Conservation (phyloP, 2,329 filamentous ascomycete genomes). For the Lasiodiplodia citricola region DNA sequence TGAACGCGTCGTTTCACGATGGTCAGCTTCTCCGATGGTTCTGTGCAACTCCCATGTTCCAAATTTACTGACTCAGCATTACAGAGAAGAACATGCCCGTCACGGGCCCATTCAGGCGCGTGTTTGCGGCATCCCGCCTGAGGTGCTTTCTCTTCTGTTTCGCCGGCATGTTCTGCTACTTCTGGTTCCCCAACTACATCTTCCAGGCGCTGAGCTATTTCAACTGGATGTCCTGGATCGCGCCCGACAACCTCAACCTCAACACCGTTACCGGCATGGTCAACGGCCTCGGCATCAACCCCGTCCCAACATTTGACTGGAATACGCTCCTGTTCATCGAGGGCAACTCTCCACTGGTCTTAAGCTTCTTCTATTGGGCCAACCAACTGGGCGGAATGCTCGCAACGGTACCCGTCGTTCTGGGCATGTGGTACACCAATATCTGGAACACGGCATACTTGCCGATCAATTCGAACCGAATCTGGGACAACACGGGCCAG, state of each 20-base stretch:
- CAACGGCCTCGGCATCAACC: conserved; percentile 70
- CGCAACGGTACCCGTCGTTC: conserved; percentile 35
- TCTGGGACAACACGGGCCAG: conserved; percentile 42
- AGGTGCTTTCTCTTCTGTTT: conserved; percentile 65
- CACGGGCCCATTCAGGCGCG: conserved; percentile 55
- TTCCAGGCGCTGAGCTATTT: conserved; percentile 73
- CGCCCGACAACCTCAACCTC: conserved; percentile 68
- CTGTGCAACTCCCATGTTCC: conserved; percentile 35
- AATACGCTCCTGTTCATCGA: conserved; percentile 49
- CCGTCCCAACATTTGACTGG: conserved; percentile 75
- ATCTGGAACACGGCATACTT: conserved; percentile 41
- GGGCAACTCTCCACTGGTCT: conserved; percentile 37
- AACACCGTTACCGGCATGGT: conserved; percentile 76
- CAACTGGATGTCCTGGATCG: conserved; percentile 70
- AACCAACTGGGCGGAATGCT: conserved; percentile 41
- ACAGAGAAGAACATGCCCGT: conserved; percentile 53
- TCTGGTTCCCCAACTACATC: conserved; percentile 62
- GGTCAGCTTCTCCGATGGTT: conserved; percentile 71
- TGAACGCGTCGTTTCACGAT: conserved; percentile 56
- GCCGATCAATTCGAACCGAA: conserved; percentile 41
- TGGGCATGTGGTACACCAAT: conserved; percentile 41
- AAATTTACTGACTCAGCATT: conserved; percentile 60
- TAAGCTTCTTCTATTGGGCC: conserved; percentile 38
- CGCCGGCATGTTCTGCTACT: conserved; percentile 55
- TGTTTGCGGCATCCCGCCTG: conserved; percentile 71